A percentile compares a stretch with the other conserved stretches of the same genome.
These are phyloP conservation scores for Curvularia sp. DNA, from an alignment of 2,329 filamentous ascomycete species.

Conservation along the genomic window DNA sequence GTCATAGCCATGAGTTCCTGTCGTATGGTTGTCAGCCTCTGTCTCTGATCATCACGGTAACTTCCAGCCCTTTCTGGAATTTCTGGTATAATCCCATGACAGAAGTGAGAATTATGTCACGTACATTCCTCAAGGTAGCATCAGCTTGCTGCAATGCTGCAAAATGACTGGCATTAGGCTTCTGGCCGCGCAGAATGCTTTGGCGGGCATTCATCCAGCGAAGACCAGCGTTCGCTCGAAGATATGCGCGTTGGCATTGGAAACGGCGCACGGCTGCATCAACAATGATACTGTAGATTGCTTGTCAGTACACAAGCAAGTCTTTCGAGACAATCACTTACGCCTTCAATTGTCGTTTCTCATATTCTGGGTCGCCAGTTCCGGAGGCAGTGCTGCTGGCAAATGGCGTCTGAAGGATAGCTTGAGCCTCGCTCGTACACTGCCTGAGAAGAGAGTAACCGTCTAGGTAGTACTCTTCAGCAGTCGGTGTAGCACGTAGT, in stretches of 20 bases:
- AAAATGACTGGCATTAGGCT: slow-evolving; percentile 56
- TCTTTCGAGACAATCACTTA: slow-evolving; percentile 42
- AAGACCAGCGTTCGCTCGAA: slow-evolving; percentile 63
- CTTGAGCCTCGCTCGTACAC: slow-evolving; percentile 62
- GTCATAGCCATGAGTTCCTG: slow-evolving; percentile 66
- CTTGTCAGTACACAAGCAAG: slow-evolving; percentile 26
- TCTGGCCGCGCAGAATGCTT: slow-evolving; percentile 59
- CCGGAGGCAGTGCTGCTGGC: slow-evolving; percentile 52
- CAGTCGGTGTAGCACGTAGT: slow-evolving; percentile 58
- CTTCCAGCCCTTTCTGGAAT: background rate
- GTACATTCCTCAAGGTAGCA: slow-evolving; percentile 57
- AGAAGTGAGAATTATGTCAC: slow-evolving; percentile 23
- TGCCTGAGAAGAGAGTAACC: slow-evolving; percentile 65
- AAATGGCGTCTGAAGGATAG: slow-evolving; percentile 62
- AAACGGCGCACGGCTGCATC: slow-evolving; percentile 67
- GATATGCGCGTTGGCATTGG: slow-evolving; percentile 66
- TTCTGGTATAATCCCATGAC: background rate
- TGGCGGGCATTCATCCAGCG: slow-evolving; percentile 65
- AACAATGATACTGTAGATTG: slow-evolving; percentile 60
- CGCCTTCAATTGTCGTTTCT: slow-evolving; percentile 64
- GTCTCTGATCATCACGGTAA: background rate
- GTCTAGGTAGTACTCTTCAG: slow-evolving; percentile 65
- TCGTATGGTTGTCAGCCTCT: slow-evolving; percentile 3
- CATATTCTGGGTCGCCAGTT: slow-evolving; percentile 58
- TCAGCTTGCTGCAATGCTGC: slow-evolving; percentile 58